These are phyloP conservation scores for Fagus sylvatica DNA, from an alignment of 306 rosid species.

Conservation along the genomic window DNA sequence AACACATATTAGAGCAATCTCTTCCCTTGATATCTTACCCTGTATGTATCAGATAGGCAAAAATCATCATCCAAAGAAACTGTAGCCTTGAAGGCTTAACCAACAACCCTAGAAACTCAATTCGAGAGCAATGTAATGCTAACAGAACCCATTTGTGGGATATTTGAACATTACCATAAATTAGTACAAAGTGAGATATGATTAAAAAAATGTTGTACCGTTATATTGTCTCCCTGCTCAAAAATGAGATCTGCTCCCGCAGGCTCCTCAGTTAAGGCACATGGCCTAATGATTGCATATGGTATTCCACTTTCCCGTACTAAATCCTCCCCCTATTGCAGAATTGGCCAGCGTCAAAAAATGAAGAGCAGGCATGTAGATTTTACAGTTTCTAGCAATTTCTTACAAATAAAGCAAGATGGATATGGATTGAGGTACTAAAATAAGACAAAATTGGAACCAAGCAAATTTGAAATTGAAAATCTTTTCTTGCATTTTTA, in stretches of 20 bases:
- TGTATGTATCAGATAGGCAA: conserved; percentile 25
- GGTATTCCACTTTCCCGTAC: conserved; percentile 86
- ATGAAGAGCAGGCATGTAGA: conserved; percentile 1
- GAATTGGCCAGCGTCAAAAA: conserved; percentile 28
- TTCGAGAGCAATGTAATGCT: not conserved
- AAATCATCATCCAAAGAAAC: not conserved
- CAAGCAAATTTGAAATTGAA: not conserved
- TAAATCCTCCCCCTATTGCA: conserved; percentile 79
- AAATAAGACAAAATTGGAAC: not conserved
- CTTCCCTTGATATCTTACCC: conserved; percentile 95
- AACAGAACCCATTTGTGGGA: not conserved
- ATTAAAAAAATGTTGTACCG: conserved; percentile 49
- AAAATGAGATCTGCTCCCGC: conserved; percentile 96
- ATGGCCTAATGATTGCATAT: conserved; percentile 82
- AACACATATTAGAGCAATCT: conserved; percentile 75
- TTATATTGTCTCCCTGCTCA: conserved; percentile 96
- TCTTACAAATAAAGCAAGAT: not conserved
- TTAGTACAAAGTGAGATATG: conserved; percentile 1
- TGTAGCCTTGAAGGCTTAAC: not conserved
- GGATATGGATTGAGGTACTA: not conserved
- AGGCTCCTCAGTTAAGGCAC: conserved; percentile 93
- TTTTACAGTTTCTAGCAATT: too few species aligned
- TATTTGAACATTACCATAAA: conserved; percentile 13
- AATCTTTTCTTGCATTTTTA: not conserved
- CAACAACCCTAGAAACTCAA: not conserved